Conservation (phyloP, 176 grass and related monocot genomes). For the Canna indica region DNA sequence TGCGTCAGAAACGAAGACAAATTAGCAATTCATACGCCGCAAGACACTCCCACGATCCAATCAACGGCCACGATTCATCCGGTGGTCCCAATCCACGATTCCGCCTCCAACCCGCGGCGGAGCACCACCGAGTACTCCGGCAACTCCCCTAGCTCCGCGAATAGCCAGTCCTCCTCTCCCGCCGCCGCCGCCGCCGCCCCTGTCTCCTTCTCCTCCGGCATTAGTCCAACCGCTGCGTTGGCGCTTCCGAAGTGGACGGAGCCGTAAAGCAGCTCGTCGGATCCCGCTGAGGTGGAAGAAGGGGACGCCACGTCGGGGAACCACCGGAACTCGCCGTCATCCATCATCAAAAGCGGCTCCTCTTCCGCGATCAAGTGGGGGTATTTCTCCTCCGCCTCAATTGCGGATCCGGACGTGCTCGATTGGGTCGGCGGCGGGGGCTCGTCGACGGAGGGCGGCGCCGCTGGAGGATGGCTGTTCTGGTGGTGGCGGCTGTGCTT, state of each 20-base stretch:
- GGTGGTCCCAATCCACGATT: neutral
- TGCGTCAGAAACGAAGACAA: neutral
- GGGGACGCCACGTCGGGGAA: conserved; percentile 28
- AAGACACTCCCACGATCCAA: neutral
- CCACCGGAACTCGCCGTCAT: neutral
- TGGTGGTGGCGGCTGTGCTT: neutral
- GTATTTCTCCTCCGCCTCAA: neutral
- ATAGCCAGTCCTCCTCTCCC: conserved; percentile 60
- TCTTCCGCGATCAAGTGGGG: neutral
- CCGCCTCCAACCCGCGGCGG: conserved; percentile 35
- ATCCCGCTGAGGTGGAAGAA: neutral
- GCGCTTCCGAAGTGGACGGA: conserved; percentile 24
- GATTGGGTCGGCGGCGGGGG: neutral
- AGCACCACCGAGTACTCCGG: conserved; percentile 80
- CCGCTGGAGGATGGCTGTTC: neutral
- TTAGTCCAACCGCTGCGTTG: conserved; percentile 12
- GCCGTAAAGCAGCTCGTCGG: neutral
- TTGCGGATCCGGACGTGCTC: neutral
- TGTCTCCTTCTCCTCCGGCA: conserved; percentile 44
- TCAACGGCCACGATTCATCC: neutral
- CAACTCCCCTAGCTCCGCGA: conserved; percentile 73
- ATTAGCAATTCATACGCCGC: neutral
- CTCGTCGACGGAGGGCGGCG: neutral
- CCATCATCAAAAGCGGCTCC: neutral
- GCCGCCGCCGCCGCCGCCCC: conserved; percentile 6